phyloP scores from a whole-genome alignment of 2,329 filamentous ascomycete species.

The Botrytis deweyae region DNA sequence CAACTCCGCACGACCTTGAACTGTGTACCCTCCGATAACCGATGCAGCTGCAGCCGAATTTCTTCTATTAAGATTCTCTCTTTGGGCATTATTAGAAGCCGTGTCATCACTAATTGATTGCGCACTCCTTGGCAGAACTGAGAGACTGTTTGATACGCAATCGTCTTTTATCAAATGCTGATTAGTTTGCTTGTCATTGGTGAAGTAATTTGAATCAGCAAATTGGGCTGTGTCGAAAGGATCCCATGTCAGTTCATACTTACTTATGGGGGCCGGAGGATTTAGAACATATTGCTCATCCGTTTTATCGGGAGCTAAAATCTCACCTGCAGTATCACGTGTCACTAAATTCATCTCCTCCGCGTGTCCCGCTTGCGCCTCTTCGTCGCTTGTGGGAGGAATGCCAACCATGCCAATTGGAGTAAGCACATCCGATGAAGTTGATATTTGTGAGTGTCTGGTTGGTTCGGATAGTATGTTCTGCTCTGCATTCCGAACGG shows the following conservation, averaged over 20 bases:
- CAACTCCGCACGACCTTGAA: not conserved
- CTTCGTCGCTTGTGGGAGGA: not conserved
- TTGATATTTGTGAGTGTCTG: not conserved
- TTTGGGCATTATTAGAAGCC: slow-evolving; percentile 32
- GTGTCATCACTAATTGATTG: slow-evolving; percentile 29
- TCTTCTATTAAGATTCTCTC: slow-evolving; percentile 9
- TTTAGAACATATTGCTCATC: slow-evolving; percentile 18
- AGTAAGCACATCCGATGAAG: slow-evolving; percentile 10
- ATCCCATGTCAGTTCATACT: slow-evolving; percentile 42
- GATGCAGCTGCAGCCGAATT: not conserved
- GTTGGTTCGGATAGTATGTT: slow-evolving; percentile 14
- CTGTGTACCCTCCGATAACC: slow-evolving; percentile 4
- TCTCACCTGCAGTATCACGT: slow-evolving; percentile 22
- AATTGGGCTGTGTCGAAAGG: slow-evolving; percentile 41
- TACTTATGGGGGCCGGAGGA: slow-evolving; percentile 40
- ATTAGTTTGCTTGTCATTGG: slow-evolving; percentile 32
- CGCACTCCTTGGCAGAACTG: slow-evolving; percentile 25
- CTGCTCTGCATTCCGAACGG: not conserved
- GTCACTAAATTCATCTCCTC: slow-evolving; percentile 11
- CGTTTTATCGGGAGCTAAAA: slow-evolving; percentile 25
- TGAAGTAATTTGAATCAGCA: slow-evolving; percentile 41
- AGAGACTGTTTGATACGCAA: not conserved
- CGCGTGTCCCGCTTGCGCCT: not conserved
- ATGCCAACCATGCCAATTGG: not conserved
- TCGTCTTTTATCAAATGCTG: not conserved